Evolutionary conservation across 2,329 filamentous ascomycete species (phyloP).

Genomic region (Hortaea sp.): DNA sequence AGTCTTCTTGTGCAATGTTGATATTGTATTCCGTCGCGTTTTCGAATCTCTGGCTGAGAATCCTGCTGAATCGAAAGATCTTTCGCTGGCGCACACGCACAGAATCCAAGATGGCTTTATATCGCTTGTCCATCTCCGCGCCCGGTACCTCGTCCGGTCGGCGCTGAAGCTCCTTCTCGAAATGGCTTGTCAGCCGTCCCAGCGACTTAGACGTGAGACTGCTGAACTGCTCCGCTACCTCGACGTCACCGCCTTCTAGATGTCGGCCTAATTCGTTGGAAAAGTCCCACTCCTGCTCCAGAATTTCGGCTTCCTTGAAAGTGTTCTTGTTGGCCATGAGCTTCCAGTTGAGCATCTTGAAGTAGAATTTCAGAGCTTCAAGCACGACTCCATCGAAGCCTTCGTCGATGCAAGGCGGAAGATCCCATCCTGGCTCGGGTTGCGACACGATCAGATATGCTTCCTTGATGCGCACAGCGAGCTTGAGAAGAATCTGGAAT

Average conservation of each 20-base stretch:
- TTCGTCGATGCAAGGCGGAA: conserved; percentile 93
- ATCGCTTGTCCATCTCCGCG: conserved; percentile 88
- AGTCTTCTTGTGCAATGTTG: conserved; percentile 55
- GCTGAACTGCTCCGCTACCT: conserved; percentile 95
- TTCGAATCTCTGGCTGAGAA: conserved; percentile 87
- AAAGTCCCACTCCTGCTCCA: conserved; percentile 97
- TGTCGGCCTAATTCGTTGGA: conserved; percentile 87
- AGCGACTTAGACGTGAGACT: conserved; percentile 88
- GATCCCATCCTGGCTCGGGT: conserved; percentile 84
- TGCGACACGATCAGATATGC: conserved; percentile 76
- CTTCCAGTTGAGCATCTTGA: conserved; percentile 98
- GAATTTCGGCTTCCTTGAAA: conserved; percentile 94
- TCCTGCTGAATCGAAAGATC: conserved; percentile 86
- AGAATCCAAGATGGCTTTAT: conserved; percentile 90
- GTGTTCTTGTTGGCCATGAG: conserved; percentile 96
- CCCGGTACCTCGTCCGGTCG: conserved; percentile 70
- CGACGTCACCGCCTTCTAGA: conserved; percentile 86
- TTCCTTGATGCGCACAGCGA: conserved; percentile 86
- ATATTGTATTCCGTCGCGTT: conserved; percentile 95
- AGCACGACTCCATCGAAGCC: conserved; percentile 87
- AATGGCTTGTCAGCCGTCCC: conserved; percentile 76
- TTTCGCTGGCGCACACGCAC: conserved; percentile 93
- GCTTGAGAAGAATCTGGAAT: conserved; percentile 83
- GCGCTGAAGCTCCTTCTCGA: conserved; percentile 79
- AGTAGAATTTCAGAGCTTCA: conserved; percentile 93